Conservation (phyloP, 768 basidiomycete genomes). For the Mycena floridula region DNA sequence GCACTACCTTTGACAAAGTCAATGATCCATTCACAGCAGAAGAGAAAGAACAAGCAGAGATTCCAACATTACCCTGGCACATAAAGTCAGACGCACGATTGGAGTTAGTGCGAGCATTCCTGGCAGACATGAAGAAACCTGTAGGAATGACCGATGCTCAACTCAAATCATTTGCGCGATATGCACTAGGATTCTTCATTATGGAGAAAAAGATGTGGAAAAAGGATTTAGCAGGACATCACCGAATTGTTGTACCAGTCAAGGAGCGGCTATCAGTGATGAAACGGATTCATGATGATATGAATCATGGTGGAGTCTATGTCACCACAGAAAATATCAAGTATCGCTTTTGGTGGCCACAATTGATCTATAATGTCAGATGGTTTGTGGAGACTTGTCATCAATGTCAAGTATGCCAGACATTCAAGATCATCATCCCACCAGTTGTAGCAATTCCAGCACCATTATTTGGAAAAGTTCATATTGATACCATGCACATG, state of each 20-base stretch:
- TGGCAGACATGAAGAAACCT: background rate
- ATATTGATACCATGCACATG: constrained; percentile 36
- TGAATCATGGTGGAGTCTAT: constrained; percentile 17
- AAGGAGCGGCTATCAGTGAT: background rate
- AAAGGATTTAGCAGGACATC: background rate
- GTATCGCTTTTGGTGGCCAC: constrained; percentile 23
- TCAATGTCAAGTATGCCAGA: constrained; percentile 25
- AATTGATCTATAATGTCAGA: constrained; percentile 17
- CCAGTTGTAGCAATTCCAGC: constrained; percentile 14
- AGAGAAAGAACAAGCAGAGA: background rate
- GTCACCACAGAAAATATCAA: constrained; percentile 5
- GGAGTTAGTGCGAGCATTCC: too few species aligned
- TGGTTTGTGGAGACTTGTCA: constrained; percentile 31
- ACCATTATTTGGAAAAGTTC: constrained; percentile 21
- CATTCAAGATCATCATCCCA: constrained; percentile 17
- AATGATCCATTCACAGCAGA: constrained; percentile 5
- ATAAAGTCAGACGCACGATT: too few species aligned
- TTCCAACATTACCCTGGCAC: constrained; percentile 6
- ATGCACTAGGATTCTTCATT: background rate
- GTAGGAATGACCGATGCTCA: background rate
- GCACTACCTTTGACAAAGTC: background rate
- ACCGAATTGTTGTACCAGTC: background rate
- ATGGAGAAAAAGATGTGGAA: background rate
- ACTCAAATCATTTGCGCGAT: background rate
- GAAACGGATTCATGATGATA: background rate